phyloP scores from a whole-genome alignment of 805 yeast species.

The Hyphopichia homilentoma region DNA sequence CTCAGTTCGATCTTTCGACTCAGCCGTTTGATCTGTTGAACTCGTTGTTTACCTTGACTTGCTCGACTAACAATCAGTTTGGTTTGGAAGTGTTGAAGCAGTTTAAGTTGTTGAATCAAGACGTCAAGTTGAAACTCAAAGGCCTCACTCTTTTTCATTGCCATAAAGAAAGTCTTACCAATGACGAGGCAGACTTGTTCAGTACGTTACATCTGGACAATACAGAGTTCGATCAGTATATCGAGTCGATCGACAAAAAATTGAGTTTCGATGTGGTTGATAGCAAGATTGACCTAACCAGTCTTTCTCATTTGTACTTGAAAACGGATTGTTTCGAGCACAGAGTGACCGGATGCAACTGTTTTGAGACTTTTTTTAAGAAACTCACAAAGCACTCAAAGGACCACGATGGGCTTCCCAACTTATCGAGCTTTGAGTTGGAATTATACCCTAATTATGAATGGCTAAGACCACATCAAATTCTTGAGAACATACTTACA shows the following conservation, averaged over 20 bases:
- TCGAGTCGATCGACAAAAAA: conserved; percentile 14
- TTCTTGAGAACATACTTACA: conserved; percentile 23
- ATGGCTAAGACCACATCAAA: conserved; percentile 34
- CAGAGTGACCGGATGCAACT: conserved; percentile 18
- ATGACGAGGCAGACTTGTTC: conserved; percentile 9
- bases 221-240: conserved; percentile 5
- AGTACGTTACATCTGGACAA: not conserved
- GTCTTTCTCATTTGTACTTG: conserved; percentile 19
- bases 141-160: conserved; percentile 31
- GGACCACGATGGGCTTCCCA: conserved; percentile 25
- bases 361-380: conserved; percentile 24
- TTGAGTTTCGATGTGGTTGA: conserved; percentile 17
- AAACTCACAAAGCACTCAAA: conserved; percentile 19
- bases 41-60: conserved; percentile 24
- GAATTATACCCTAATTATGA: conserved; percentile 30
- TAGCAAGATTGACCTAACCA: conserved; percentile 20
- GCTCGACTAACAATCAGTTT: conserved; percentile 27
- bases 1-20: conserved; percentile 14
- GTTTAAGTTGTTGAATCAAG: conserved; percentile 16
- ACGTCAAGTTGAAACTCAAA: conserved; percentile 19
- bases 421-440: conserved; percentile 23
- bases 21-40: conserved; percentile 19
- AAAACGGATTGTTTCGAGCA: conserved; percentile 30
- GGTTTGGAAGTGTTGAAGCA: conserved; percentile 25
- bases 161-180: conserved; percentile 19